Evolutionary conservation across 306 rosid species (phyloP).

Genomic region (Lupinus albus): DNA sequence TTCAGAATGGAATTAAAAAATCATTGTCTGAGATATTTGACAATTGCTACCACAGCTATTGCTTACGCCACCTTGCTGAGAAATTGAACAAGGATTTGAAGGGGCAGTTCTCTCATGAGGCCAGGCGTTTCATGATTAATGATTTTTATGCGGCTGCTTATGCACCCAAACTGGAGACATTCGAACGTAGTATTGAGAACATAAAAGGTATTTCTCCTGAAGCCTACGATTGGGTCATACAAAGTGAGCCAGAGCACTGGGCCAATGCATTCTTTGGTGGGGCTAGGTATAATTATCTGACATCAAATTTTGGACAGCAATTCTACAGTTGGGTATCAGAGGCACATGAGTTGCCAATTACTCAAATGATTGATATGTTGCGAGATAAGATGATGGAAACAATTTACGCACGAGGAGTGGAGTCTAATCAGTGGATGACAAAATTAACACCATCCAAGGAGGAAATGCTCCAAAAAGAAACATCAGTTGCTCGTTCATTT

Average conservation of each 20-base stretch:
- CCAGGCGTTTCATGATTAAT: constrained; percentile 88
- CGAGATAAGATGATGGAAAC: constrained; percentile 91
- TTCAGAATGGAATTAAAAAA: constrained; percentile 68
- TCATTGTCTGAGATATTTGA: constrained; percentile 74
- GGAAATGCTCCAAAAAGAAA: constrained; percentile 70
- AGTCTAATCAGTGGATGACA: constrained; percentile 75
- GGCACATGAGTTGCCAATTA: constrained; percentile 92
- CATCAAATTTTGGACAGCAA: constrained; percentile 78
- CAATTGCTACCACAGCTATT: constrained; percentile 74
- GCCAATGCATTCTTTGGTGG: constrained; percentile 82
- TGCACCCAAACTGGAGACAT: constrained; percentile 70
- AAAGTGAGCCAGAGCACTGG: constrained; percentile 88
- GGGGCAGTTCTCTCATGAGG: constrained; percentile 96
- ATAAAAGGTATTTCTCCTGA: constrained; percentile 91
- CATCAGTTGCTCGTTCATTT: constrained; percentile 52
- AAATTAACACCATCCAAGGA: constrained; percentile 85
- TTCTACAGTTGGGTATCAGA: constrained; percentile 92
- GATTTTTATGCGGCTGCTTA: constrained; percentile 88
- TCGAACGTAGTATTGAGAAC: constrained; percentile 65
- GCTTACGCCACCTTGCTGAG: constrained; percentile 87
- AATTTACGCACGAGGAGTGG: constrained; percentile 60
- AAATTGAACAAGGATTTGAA: constrained; percentile 88
- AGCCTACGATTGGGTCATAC: constrained; percentile 84
- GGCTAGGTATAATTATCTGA: constrained; percentile 77
- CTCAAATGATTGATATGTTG: constrained; percentile 86